Conservation (phyloP, 1,139 yeast species). For the Hemisphaericaspora subhashii region DNA sequence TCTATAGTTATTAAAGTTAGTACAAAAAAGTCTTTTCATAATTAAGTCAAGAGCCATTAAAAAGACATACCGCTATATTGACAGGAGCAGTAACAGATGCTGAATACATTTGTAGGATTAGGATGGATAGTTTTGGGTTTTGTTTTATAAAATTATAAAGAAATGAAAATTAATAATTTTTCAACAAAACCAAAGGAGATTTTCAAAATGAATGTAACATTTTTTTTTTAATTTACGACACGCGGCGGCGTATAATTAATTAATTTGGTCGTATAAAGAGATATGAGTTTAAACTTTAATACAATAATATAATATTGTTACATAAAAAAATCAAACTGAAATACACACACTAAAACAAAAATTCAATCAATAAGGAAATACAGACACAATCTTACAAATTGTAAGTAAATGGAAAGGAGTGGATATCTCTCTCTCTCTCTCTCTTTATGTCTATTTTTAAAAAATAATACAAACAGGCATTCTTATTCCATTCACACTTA, state of each 20-base stretch:
- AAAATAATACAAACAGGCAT: neutral
- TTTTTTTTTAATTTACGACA: neutral
- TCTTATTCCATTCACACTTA: neutral
- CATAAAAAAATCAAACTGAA: neutral
- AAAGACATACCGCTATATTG: constrained; percentile 77
- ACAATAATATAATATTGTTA: constrained; percentile 1
- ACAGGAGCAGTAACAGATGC: constrained; percentile 97
- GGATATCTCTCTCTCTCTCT: no score
- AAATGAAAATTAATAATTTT: no score
- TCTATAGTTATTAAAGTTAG: no score
- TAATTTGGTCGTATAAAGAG: neutral
- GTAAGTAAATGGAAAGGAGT: no score
- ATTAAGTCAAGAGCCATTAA: no score
- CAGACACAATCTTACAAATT: neutral
- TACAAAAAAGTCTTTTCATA: no score
- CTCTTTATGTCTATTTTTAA: no score
- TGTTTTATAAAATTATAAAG: no score
- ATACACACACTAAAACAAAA: constrained; percentile 3
- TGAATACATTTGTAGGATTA: constrained; percentile 37
- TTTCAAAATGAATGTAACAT: no score
- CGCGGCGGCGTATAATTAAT: constrained; percentile 2
- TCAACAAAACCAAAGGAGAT: no score
- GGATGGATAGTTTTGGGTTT: constrained; percentile 2
- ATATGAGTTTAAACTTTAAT: neutral
- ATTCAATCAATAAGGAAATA: neutral